Percentiles rank a stretch among this genome's conserved stretches.
These are phyloP conservation scores for Aspergillus egyptiacus DNA, from an alignment of 495 filamentous ascomycete species.

Conservation along the genomic window DNA sequence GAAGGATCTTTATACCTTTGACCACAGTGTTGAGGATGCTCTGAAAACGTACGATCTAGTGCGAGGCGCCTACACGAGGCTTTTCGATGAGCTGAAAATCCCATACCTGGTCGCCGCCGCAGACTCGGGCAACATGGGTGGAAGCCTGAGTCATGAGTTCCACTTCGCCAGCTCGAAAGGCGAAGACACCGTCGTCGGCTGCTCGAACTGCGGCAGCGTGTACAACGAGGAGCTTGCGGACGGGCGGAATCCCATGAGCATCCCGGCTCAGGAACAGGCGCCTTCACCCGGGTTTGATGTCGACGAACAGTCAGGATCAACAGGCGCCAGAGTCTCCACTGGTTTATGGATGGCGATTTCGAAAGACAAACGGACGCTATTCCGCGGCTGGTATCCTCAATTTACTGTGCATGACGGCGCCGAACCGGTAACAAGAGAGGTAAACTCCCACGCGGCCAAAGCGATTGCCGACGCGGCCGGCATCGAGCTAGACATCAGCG, in stretches of 20 bases:
- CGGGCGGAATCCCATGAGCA: slow-evolving; percentile 27
- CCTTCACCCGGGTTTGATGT: slow-evolving; percentile 29
- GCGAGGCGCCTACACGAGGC: slow-evolving; percentile 56
- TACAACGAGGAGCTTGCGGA: slow-evolving; percentile 81
- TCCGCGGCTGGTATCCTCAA: slow-evolving; percentile 62
- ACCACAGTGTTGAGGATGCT: slow-evolving; percentile 58
- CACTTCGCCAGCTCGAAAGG: slow-evolving; percentile 76
- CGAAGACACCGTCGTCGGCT: slow-evolving; percentile 79
- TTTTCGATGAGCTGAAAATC: slow-evolving; percentile 80
- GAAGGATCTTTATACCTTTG: slow-evolving; percentile 99
- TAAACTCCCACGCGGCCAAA: slow-evolving; percentile 70
- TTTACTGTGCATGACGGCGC: slow-evolving; percentile 29
- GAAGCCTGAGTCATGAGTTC: slow-evolving; percentile 88
- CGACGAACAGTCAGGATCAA: slow-evolving; percentile 21
- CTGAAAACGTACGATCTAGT: slow-evolving; percentile 72
- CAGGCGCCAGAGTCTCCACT: slow-evolving; percentile 31
- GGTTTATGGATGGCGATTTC: slow-evolving; percentile 63
- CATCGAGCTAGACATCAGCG: slow-evolving; percentile 65
- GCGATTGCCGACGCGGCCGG: slow-evolving; percentile 46
- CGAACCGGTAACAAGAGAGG: slow-evolving; percentile 41
- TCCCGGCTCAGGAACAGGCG: slow-evolving; percentile 6
- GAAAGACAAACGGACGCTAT: slow-evolving; percentile 56
- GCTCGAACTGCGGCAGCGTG: slow-evolving; percentile 64
- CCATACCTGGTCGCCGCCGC: slow-evolving; percentile 82
- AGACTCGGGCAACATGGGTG: slow-evolving; percentile 93